Conservation (phyloP, 2,329 filamentous ascomycete species). For the Exserohilum turcica region DNA sequence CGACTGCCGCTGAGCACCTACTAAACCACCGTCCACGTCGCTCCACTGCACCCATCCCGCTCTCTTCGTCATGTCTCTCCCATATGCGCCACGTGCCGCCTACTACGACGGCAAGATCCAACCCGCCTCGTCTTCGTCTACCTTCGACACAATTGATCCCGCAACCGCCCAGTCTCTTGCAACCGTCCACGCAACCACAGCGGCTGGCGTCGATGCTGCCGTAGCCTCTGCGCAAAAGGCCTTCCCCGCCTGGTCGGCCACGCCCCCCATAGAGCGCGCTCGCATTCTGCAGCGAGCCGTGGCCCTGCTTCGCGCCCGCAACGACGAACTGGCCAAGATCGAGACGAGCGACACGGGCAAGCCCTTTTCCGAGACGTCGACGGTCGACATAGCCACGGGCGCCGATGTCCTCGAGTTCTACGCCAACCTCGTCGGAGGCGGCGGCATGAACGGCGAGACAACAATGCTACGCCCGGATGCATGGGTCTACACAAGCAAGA, state of each 20-base stretch:
- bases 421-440: conserved; percentile 76
- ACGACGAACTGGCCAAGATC: conserved; percentile 76
- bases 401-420: conserved; percentile 88
- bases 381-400: conserved; percentile 81
- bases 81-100: conserved; percentile 64
- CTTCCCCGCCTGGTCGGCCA: conserved; percentile 77
- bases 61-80: conserved; percentile 36
- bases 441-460: conserved; percentile 80
- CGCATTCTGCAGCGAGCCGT: conserved; percentile 80
- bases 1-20: too few relatives aligned
- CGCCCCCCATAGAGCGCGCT: conserved; percentile 73
- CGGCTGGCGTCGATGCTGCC: conserved; percentile 71
- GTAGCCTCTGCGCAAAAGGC: conserved; percentile 72
- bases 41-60: conserved; percentile 4
- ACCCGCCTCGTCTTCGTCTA: conserved; percentile 61
- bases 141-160: conserved; percentile 76
- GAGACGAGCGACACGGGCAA: conserved; percentile 90
- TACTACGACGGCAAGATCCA: conserved; percentile 77
- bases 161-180: conserved; percentile 71
- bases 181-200: conserved; percentile 72
- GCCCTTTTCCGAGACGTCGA: conserved; percentile 80
- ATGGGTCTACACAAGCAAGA: conserved; percentile 82
- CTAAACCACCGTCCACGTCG: neutral
- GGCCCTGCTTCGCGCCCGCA: conserved; percentile 71
- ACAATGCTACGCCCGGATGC: conserved; percentile 74